Percentiles rank a stretch among this genome's conserved stretches.
Conservation (phyloP, 768 basidiomycete species). For the Hemileccinum impolitum region DNA sequence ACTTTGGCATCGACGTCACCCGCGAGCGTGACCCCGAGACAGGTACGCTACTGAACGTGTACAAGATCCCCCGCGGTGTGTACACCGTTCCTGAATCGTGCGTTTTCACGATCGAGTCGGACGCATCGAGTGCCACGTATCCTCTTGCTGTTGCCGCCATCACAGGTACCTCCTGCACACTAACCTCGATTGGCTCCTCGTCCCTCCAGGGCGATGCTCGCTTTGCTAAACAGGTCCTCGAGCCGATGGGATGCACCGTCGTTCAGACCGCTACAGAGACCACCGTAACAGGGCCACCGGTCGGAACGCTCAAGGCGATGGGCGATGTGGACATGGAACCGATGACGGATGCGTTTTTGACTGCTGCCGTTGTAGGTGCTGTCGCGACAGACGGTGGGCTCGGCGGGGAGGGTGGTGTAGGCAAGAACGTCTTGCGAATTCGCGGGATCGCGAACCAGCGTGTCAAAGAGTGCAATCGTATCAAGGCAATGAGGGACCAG, state of each 20-base stretch:
- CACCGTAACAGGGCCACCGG: constrained; percentile 86
- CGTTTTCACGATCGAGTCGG: constrained; percentile 88
- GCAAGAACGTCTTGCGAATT: constrained; percentile 66
- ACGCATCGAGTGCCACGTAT: constrained; percentile 95
- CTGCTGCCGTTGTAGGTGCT: constrained; percentile 89
- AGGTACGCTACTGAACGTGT: constrained; percentile 70
- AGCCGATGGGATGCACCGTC: constrained; percentile 93
- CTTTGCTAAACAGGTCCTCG: constrained; percentile 89
- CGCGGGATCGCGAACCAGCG: constrained; percentile 96
- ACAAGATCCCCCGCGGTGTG: constrained; percentile 77
- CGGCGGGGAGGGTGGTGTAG: constrained; percentile 28
- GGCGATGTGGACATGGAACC: constrained; percentile 90
- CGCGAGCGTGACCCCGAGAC: constrained; percentile 59
- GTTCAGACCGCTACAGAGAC: constrained; percentile 85
- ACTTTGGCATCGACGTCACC: constrained; percentile 78
- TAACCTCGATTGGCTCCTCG: constrained; percentile 83
- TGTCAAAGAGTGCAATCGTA: constrained; percentile 98
- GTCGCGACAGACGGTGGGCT: constrained; percentile 61
- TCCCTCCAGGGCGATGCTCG: constrained; percentile 97
- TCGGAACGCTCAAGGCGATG: constrained; percentile 67
- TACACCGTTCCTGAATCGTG: constrained; percentile 68
- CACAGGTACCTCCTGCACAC: constrained; percentile 94
- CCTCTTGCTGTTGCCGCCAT: constrained; percentile 96
- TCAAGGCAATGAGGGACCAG: constrained; percentile 94
- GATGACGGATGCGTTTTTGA: constrained; percentile 99